A percentile compares a stretch with the other conserved stretches of the same genome.
These are phyloP conservation scores for Zancudomyces culisetae DNA, from an alignment of 371 early-diverging fungal species.

Conservation along the genomic window DNA sequence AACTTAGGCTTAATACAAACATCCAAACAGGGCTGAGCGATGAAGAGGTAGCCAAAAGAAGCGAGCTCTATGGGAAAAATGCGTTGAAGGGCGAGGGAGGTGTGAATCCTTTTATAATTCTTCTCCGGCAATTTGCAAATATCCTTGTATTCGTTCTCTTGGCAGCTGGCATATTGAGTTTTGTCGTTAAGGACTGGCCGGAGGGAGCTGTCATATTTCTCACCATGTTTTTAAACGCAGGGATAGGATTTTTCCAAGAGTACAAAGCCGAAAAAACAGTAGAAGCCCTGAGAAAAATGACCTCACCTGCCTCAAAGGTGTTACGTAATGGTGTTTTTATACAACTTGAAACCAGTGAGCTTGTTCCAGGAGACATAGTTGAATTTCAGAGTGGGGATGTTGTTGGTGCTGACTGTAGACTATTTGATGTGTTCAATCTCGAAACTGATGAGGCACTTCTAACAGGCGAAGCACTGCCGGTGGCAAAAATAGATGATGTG, in stretches of 20 bases:
- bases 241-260: slow-evolving; percentile 74
- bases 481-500: slow-evolving; percentile 31
- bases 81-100: slow-evolving; percentile 45
- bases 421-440: slow-evolving; percentile 60
- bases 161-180: slow-evolving; percentile 41
- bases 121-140: slow-evolving; percentile 60
- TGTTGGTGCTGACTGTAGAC: slow-evolving; percentile 67
- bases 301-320: slow-evolving; percentile 55
- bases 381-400: slow-evolving; percentile 71
- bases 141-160: slow-evolving; percentile 64
- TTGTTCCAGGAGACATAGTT: slow-evolving; percentile 78
- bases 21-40: slow-evolving; percentile 38
- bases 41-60: slow-evolving; percentile 29
- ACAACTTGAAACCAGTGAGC: slow-evolving; percentile 38
- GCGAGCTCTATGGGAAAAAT: slow-evolving; percentile 47
- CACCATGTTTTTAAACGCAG: slow-evolving; percentile 55
- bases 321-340: slow-evolving; percentile 53
- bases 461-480: slow-evolving; percentile 68
- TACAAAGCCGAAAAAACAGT: slow-evolving; percentile 73
- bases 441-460: slow-evolving; percentile 70
- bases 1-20: slow-evolving; percentile 31
- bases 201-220: slow-evolving; percentile 43
- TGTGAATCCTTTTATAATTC: slow-evolving; percentile 42
- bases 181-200: slow-evolving; percentile 35
- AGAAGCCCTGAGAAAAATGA: slow-evolving; percentile 59